Evolutionary conservation across 1,284 basidiomycete genomes (phyloP), one percentile per base, ranked within the genome.

Genomic region (Jaminaea rosea): DNA sequence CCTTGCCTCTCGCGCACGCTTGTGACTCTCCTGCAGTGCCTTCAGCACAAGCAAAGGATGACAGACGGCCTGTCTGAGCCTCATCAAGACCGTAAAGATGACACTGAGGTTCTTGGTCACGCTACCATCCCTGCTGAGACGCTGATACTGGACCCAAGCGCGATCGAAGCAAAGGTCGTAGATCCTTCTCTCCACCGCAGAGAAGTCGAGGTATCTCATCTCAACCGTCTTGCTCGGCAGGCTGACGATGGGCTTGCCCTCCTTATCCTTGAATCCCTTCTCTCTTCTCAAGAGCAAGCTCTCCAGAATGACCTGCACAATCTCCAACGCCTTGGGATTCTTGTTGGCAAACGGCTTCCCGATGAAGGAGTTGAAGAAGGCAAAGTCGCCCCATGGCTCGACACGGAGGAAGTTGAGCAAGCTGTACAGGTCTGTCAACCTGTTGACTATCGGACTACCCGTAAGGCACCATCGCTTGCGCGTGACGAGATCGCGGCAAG

Each of bases 361-460:
- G 2, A 73, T 63, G 46, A 73, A 73, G 24, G 58, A 55, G 56
- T 73, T 71, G 57, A 73, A 73, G 49, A 73, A 73, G 48, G 50
- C 51, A 34, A 66, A 69, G 46, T 73, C 68, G 39, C 71, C 71
- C 92, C 92, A 96, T 0, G 92, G 92, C 59, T 86, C 84, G 65
- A 91, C 87, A 47, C 83, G 80, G 13, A 97, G 79, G 77, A 93
- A 97, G 19, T 63, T 65, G 44, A 72, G 59, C 42, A 72, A 52
- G 26, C 58, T 61, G 52, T 87, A 92, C 6, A 98, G 77, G 68
- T 97, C 92, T 58, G 96, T 93, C 4, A 97, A 79, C 46, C 73
- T 72, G 37, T 98, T 98, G 54, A 97, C 89, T 58, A 98, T 97
- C 0, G 93, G 93, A 9, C 93, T 97, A 27, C 90, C 87, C 4